Evolutionary conservation across 306 rosid species (phyloP), one percentile per base, ranked within the genome.

Genomic region (Senna tora): DNA sequence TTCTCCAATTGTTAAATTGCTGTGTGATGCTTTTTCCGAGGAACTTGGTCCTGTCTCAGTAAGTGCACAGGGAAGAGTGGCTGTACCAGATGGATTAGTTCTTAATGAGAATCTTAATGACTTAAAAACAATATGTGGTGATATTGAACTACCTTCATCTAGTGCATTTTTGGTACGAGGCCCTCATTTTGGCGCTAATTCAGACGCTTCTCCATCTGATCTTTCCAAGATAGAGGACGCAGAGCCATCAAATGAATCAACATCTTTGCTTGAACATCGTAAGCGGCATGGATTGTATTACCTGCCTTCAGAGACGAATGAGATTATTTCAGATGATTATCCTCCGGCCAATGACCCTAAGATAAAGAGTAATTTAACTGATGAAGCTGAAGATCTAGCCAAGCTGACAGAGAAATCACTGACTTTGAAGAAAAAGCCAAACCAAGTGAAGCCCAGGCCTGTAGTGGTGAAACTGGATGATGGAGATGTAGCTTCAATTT

Each of bases 241-340:
- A 46, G 89, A 71, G 72, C 68, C 85, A 34, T 79, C 74, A 38
- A 94, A 67, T 21, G 95, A 89, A 78, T 83, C 96, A 36, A 82
- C 97, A 63, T 89, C 88, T 62, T 85, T 89, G 79, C 92, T 91
- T 67, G 92, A 94, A 67, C 99, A 94, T 72, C 95, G 99, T 9
- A 94, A 81, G 77, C 86, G 96, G 41, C 99, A 94, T 59, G 99
- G 92, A 17, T 75, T 94, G 45, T 94, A 89, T 85, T 91, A 94
- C 83, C 97, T 94, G 79, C 78, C 89, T 71, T 86, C 95, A 41
- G 97, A 79, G 78, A 89, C 84, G 82, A 82, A 79, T 45, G 95
- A 81, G n/a, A 69, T 49, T 75, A 54, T 55, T 60, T 43, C 84
- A 28, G 77, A 79, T 60, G 83, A 83, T 67, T 94, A 94, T 86